Percentiles rank a stretch among this genome's conserved stretches.
phyloP scores from a whole-genome alignment of 768 basidiomycete genomes.

The Lactarius psammicola region DNA sequence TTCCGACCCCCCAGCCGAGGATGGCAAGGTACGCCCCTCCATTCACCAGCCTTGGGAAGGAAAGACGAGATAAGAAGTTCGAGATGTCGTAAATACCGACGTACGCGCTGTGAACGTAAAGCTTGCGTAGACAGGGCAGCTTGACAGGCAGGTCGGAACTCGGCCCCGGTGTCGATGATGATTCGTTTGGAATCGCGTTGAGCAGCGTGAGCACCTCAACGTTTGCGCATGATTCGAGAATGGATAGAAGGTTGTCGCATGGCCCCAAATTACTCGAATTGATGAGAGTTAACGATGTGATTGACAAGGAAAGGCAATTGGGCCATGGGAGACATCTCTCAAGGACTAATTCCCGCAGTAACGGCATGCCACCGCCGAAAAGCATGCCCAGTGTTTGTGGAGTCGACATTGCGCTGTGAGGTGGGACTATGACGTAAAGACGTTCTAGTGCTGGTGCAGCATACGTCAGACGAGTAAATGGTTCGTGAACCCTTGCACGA shows the following conservation, averaged over 20 bases:
- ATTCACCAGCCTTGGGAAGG: neutral
- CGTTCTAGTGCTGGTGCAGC: conserved; percentile 3
- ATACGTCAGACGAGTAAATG: neutral
- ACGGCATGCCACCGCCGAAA: conserved; percentile 13
- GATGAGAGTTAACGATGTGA: conserved; percentile 3
- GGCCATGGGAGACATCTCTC: conserved; percentile 4
- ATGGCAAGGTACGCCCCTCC: conserved; percentile 11
- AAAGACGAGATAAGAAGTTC: conserved; percentile 6
- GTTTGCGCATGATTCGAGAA: conserved; percentile 1
- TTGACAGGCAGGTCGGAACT: conserved; percentile 11
- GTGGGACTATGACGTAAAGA: conserved; percentile 2
- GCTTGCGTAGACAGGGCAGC: neutral
- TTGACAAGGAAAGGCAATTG: conserved; percentile 1
- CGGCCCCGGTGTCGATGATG: conserved; percentile 12
- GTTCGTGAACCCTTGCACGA: neutral
- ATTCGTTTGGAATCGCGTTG: conserved; percentile 1
- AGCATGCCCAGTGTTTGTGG: neutral
- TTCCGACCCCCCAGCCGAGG: neutral
- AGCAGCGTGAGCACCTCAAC: conserved; percentile 11
- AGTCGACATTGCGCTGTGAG: conserved; percentile 1
- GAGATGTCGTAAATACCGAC: conserved; percentile 6
- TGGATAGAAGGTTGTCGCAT: conserved; percentile 2
- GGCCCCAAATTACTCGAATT: conserved; percentile 6
- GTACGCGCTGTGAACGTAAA: conserved; percentile 10
- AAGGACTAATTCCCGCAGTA: conserved; percentile 3